Percentiles rank a stretch among this genome's conserved stretches.
These are phyloP conservation scores for Phascolomyces articulosus DNA, from an alignment of 371 early-diverging fungal species.

Conservation along the genomic window DNA sequence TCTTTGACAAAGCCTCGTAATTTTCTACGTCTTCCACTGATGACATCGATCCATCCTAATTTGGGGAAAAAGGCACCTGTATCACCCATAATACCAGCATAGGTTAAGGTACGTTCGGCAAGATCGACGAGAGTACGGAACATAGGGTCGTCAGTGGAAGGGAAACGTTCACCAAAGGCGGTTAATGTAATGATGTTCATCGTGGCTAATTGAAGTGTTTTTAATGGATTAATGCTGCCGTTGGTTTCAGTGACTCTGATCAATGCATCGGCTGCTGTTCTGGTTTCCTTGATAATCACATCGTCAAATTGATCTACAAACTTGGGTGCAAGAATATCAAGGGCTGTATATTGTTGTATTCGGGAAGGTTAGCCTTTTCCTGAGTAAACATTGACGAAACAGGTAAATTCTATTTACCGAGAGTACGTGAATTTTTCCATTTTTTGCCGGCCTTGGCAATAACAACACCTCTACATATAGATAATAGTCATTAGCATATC, in stretches of 20 bases:
- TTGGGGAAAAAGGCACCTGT: slow-evolving; percentile 16
- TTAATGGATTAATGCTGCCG: slow-evolving; percentile 9
- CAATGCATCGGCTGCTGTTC: neutral
- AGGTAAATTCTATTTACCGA: slow-evolving; percentile 13
- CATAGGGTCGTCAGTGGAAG: slow-evolving; percentile 9
- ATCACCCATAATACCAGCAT: slow-evolving; percentile 10
- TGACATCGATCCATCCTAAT: neutral
- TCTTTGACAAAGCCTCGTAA: slow-evolving; percentile 2
- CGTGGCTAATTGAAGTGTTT: slow-evolving; percentile 11
- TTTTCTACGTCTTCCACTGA: neutral
- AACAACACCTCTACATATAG: slow-evolving; percentile 13
- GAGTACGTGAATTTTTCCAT: slow-evolving; percentile 15
- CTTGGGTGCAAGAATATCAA: slow-evolving; percentile 14
- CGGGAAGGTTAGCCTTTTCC: no score
- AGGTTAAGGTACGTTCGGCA: neutral
- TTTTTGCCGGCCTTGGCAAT: slow-evolving; percentile 9
- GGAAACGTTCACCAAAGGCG: slow-evolving; percentile 8
- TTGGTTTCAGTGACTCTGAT: neutral
- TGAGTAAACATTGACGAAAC: no score
- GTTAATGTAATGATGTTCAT: slow-evolving; percentile 14
- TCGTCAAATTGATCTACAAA: slow-evolving; percentile 4
- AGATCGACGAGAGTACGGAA: slow-evolving; percentile 9
- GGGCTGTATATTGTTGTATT: neutral
- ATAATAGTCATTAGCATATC: no score
- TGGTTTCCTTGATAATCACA: slow-evolving; percentile 5